These are phyloP conservation scores for Astrephomene gubernaculifera DNA, from an alignment of 139 green algal species.

Conservation along the genomic window DNA sequence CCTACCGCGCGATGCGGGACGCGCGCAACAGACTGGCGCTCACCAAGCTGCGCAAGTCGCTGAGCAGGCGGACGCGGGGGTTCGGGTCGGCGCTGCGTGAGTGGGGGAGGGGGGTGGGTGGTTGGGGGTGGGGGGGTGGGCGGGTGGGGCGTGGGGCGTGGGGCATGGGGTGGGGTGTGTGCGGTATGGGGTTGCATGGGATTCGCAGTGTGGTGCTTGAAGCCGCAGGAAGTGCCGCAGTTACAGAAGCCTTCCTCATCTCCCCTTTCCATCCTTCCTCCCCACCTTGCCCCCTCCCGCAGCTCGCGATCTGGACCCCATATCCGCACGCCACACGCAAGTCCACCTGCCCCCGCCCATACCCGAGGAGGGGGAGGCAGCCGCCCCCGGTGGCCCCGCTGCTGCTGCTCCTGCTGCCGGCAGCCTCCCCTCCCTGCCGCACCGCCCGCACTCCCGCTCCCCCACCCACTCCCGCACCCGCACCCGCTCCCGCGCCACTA, in stretches of 20 bases:
- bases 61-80: slow-evolving; percentile 5
- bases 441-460: too few species aligned
- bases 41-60: neutral
- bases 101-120: neutral
- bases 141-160: neutral
- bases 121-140: neutral
- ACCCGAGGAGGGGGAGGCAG: neutral
- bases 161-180: neutral
- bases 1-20: slow-evolving; percentile 41
- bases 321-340: neutral
- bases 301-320: slow-evolving; percentile 16
- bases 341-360: neutral
- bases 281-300: neutral
- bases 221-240: too few species aligned
- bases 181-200: neutral
- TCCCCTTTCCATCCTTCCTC: neutral
- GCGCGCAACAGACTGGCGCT: slow-evolving; percentile 36
- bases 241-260: neutral
- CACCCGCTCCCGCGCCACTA: too few species aligned
- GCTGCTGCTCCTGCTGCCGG: neutral
- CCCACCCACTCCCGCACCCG: too few species aligned
- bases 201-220: too few species aligned
- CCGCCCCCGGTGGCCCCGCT: too few species aligned
- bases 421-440: too few species aligned
- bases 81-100: slow-evolving; percentile 36